A percentile compares a stretch with the other conserved stretches of the same genome.
Evolutionary conservation across 305 asterid species (phyloP).

Genomic region (Solanum aculeatissimum): DNA sequence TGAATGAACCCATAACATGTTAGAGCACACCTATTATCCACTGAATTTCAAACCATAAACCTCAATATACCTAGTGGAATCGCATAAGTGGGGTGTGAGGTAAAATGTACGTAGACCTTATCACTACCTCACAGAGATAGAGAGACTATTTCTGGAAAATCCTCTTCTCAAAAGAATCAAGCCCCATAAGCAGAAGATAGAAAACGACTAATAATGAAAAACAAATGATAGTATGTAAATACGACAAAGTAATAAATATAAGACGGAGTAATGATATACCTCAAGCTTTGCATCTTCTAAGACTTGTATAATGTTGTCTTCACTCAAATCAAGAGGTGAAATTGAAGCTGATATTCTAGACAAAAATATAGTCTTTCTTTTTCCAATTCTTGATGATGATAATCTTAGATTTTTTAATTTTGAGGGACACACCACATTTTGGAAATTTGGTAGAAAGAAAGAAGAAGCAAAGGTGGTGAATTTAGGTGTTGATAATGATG

Average conservation of each 20-base stretch:
- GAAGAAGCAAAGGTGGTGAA: background rate
- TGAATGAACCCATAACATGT: background rate
- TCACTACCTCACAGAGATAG: too few relatives aligned
- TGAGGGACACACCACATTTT: background rate
- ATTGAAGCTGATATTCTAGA: conserved; percentile 33
- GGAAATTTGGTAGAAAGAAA: conserved; percentile 10
- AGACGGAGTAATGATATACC: conserved; percentile 36
- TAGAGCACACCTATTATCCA: background rate
- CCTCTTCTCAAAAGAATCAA: too few relatives aligned
- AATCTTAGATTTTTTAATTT: conserved; percentile 9
- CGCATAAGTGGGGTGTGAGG: too few relatives aligned
- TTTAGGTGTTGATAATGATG: conserved; percentile 6
- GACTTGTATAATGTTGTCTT: conserved; percentile 62
- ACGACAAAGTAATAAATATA: too few relatives aligned
- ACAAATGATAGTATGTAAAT: too few relatives aligned
- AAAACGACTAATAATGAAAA: too few relatives aligned
- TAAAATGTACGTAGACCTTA: too few relatives aligned
- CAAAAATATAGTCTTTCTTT: conserved; percentile 6
- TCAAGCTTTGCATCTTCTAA: conserved; percentile 58
- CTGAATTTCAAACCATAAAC: background rate
- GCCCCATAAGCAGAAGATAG: too few relatives aligned
- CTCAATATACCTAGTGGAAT: background rate
- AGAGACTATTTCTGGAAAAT: too few relatives aligned
- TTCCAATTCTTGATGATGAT: conserved; percentile 1
- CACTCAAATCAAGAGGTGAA: conserved; percentile 62